Evolutionary conservation across 129 eudicot genomes (phyloP).

Genomic region (Artemisia tridentata): DNA sequence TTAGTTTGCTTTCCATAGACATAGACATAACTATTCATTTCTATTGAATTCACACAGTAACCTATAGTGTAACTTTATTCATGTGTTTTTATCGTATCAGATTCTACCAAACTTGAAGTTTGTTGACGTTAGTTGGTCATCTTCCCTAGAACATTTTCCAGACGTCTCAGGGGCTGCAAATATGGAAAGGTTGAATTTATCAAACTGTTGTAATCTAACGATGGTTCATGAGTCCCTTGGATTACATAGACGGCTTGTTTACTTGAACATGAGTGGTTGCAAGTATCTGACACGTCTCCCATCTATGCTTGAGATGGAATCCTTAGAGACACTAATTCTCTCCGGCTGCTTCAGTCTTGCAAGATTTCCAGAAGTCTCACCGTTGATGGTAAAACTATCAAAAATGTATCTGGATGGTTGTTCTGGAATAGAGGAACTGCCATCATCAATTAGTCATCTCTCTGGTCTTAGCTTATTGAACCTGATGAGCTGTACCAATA

Average conservation of each 20-base stretch:
- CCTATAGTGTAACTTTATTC: neutral
- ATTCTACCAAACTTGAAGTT: slow-evolving; percentile 17
- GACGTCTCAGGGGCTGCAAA: slow-evolving; percentile 20
- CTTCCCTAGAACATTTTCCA: neutral
- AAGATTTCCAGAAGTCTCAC: slow-evolving; percentile 9
- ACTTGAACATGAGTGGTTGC: slow-evolving; percentile 21
- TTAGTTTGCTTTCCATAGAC: neutral
- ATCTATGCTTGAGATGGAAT: slow-evolving; percentile 11
- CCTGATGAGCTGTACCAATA: slow-evolving; percentile 2
- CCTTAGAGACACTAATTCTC: slow-evolving; percentile 23
- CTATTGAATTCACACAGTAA: neutral
- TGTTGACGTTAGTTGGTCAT: neutral
- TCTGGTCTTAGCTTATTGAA: neutral
- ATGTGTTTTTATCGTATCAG: neutral
- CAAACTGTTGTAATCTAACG: neutral
- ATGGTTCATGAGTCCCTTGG: slow-evolving; percentile 18
- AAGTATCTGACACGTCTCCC: slow-evolving; percentile 1
- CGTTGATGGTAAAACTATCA: slow-evolving; percentile 9
- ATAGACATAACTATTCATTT: neutral
- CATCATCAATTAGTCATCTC: slow-evolving; percentile 12
- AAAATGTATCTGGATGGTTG: slow-evolving; percentile 6
- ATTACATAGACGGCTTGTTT: slow-evolving; percentile 5
- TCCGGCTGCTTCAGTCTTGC: slow-evolving; percentile 1
- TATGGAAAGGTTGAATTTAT: slow-evolving; percentile 10
- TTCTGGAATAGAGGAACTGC: slow-evolving; percentile 1